phyloP scores from a whole-genome alignment of 495 filamentous ascomycete species.

The Penicillium herquei region DNA sequence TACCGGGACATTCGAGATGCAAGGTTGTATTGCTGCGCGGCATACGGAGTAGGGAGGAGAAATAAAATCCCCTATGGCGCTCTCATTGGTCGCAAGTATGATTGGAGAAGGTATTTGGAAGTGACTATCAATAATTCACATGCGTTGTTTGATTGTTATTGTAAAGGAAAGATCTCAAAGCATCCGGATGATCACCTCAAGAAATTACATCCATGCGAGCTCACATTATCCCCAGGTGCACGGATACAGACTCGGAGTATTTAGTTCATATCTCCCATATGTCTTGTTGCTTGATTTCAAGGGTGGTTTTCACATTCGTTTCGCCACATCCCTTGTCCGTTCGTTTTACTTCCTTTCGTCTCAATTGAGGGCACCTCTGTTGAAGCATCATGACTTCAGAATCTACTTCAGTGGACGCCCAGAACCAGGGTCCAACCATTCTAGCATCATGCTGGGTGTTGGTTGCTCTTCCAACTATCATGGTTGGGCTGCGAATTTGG shows the following conservation, averaged over 20 bases:
- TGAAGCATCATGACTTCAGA: conserved; percentile 7
- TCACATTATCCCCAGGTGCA: too few species aligned
- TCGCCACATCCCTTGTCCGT: neutral
- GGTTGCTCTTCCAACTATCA: conserved; percentile 10
- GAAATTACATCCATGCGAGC: too few species aligned
- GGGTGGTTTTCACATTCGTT: neutral
- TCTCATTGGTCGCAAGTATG: neutral
- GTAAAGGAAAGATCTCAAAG: too few species aligned
- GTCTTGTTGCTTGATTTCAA: neutral
- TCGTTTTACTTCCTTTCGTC: neutral
- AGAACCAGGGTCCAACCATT: conserved; percentile 16
- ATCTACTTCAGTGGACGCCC: conserved; percentile 3
- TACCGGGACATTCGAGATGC: neutral
- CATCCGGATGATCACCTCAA: too few species aligned
- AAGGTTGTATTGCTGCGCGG: neutral
- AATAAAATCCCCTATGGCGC: neutral
- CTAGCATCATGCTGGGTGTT: conserved; percentile 16
- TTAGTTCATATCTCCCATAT: neutral
- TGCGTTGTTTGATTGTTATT: too few species aligned
- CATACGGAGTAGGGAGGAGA: neutral
- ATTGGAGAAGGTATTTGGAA: too few species aligned
- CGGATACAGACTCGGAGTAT: neutral
- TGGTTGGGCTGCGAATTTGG: conserved; percentile 12
- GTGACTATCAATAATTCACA: too few species aligned
- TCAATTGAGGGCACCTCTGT: neutral